Conservation (phyloP, 352 stramenopile species). For the Pythium biforme region DNA sequence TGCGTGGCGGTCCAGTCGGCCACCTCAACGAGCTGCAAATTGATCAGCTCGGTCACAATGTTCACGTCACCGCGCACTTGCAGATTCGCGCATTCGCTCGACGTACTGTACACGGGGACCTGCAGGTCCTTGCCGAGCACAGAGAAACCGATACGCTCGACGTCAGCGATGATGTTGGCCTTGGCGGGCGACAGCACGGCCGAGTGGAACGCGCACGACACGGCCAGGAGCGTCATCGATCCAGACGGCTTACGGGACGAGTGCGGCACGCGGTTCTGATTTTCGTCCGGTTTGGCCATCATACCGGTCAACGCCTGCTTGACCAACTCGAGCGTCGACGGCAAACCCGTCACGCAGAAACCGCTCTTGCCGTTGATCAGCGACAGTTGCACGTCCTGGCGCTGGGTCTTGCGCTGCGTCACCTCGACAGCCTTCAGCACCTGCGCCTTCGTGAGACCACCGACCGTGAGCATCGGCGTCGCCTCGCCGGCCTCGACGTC, state of each 20-base stretch:
- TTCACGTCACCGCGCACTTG: slow-evolving; percentile 42
- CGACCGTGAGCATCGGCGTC: slow-evolving; percentile 73
- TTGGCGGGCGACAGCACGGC: slow-evolving; percentile 42
- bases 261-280: slow-evolving; percentile 41
- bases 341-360: slow-evolving; percentile 73
- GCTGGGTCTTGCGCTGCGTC: slow-evolving; percentile 40
- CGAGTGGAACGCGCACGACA: slow-evolving; percentile 83
- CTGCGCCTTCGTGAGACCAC: slow-evolving; percentile 50
- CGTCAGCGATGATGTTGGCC: slow-evolving; percentile 43
- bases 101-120: slow-evolving; percentile 67
- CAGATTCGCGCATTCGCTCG: slow-evolving; percentile 46
- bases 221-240: slow-evolving; percentile 47
- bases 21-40: slow-evolving; percentile 62
- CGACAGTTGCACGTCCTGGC: slow-evolving; percentile 61
- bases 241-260: slow-evolving; percentile 77
- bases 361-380: slow-evolving; percentile 61
- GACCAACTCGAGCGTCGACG: slow-evolving; percentile 38
- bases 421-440: slow-evolving; percentile 57
- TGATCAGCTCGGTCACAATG: slow-evolving; percentile 46
- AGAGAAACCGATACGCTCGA: slow-evolving; percentile 42
- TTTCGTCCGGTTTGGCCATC: slow-evolving; percentile 51
- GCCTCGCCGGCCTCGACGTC: slow-evolving; percentile 20
- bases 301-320: slow-evolving; percentile 18
- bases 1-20: slow-evolving; percentile 66
- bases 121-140: slow-evolving; percentile 52